Evolutionary conservation across 371 early-diverging fungal genomes (phyloP).

Genomic region (Mucor plumbeus): DNA sequence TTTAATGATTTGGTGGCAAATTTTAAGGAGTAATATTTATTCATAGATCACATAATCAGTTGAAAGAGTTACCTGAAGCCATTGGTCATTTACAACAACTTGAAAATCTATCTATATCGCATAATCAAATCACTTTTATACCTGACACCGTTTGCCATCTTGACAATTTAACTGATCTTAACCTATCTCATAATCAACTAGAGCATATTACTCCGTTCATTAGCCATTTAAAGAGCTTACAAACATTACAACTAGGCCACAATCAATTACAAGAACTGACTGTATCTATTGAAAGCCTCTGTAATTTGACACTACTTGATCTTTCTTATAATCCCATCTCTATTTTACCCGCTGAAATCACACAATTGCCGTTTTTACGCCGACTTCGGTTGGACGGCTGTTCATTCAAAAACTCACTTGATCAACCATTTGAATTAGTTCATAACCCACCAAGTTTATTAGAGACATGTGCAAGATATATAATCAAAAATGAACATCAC

Average conservation of each 20-base stretch:
- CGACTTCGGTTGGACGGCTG: constrained; percentile 60
- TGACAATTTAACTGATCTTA: constrained; percentile 58
- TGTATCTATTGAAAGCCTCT: constrained; percentile 66
- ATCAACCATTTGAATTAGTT: constrained; percentile 20
- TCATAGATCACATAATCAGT: constrained; percentile 55
- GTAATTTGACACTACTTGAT: constrained; percentile 62
- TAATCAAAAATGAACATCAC: constrained; percentile 45
- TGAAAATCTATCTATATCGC: constrained; percentile 60
- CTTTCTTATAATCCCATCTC: constrained; percentile 67
- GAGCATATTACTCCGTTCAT: constrained; percentile 49
- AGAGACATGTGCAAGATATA: constrained; percentile 77
- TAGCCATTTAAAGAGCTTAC: constrained; percentile 37
- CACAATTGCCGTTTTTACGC: constrained; percentile 60
- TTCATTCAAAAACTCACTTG: constrained; percentile 29
- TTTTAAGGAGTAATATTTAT: constrained; percentile 3
- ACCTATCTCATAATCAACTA: constrained; percentile 58
- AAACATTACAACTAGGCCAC: constrained; percentile 18
- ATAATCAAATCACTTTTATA: constrained; percentile 60
- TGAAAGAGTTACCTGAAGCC: constrained; percentile 67
- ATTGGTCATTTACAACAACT: constrained; percentile 65
- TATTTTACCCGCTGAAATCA: constrained; percentile 36
- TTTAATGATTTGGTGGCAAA: background rate
- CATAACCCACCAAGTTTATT: constrained; percentile 61
- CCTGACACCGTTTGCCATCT: constrained; percentile 73
- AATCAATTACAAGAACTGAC: constrained; percentile 53